Percentiles rank a stretch among this genome's conserved stretches.
These are phyloP conservation scores for Apiospora malaysiana DNA, from an alignment of 2,329 filamentous ascomycete genomes.

Conservation along the genomic window DNA sequence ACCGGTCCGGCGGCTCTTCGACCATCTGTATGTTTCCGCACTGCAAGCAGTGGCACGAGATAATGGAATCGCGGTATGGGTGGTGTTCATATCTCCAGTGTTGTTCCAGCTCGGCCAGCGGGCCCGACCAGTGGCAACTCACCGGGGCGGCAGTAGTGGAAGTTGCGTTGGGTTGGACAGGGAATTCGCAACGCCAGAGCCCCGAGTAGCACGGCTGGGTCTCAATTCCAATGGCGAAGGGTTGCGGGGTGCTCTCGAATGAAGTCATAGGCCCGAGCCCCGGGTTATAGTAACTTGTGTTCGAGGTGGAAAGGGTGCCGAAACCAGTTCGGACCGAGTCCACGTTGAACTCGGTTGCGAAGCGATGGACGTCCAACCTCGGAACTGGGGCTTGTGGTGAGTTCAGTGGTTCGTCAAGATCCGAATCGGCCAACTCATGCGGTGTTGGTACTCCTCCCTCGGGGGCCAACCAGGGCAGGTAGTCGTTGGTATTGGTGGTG, in stretches of 20 bases:
- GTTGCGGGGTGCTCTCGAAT: constrained; percentile 13
- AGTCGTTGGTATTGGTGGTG: not conserved
- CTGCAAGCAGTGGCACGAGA: constrained; percentile 32
- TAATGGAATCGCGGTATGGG: constrained; percentile 28
- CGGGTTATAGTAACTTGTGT: constrained; percentile 22
- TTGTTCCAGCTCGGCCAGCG: constrained; percentile 29
- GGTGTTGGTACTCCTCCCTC: constrained; percentile 10
- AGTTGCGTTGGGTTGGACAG: not conserved
- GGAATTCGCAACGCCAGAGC: constrained; percentile 35
- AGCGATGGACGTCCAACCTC: constrained; percentile 13
- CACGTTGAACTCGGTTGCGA: constrained; percentile 19
- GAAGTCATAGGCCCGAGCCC: constrained; percentile 14
- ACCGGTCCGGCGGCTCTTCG: constrained; percentile 26
- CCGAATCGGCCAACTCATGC: constrained; percentile 18
- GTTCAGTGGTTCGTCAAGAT: constrained; percentile 17
- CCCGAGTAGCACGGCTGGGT: not conserved
- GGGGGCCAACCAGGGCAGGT: not conserved
- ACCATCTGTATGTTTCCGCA: constrained; percentile 28
- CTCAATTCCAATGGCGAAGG: constrained; percentile 24
- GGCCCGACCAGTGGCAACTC: constrained; percentile 36
- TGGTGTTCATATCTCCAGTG: constrained; percentile 35
- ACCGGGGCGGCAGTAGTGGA: constrained; percentile 21
- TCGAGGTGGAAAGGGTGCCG: not conserved
- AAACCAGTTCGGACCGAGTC: constrained; percentile 11
- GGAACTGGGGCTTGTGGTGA: constrained; percentile 11